Base-by-base conservation (phyloP, 179 eudicot species). In the Heliamphora pulchella region DNA sequence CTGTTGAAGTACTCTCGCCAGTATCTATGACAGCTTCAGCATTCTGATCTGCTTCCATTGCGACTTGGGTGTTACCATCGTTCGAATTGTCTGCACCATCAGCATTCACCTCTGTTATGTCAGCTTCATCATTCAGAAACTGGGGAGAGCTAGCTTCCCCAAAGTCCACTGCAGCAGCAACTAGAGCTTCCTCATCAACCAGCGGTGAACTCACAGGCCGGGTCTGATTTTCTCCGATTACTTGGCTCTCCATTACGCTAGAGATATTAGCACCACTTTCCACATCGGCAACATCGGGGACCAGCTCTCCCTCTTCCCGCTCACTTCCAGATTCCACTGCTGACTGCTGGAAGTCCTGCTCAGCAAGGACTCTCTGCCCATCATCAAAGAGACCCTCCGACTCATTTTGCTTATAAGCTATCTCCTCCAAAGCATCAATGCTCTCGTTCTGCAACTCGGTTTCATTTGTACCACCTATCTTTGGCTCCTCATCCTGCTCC, bases 251-350 rank as follows among this genome's bases (percentile, higher is more conserved):
- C 8, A 67, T 76, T 55, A 78, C 59, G 47, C 76, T 61, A 65
- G 81, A 73, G 71, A 57, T 70, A 70, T 81, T 89, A 76, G 82
- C 91, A 73, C 84, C 93, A 64, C 82, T 90, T 22, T 89, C 96
- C 57, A 75, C 79, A 63, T 88, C 87, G n/a, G 82, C 84, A 75
- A 77, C 82, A 78, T 89, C 96, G 7, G 89, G 81, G 58, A 59
- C 78, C 81, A 93, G 64, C 83, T 94, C 98, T 74, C 97, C 99
- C 83, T 89, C 99, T 85, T 96, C 99, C 82, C 80, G 84, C 47
- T 96, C 97, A 79, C 82, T 84, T 43, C 78, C 85, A 55, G 71
- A 81, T 67, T 89, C 91, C 58, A 77, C 43, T 18, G 75, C 84
- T 15, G 83, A 79, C 15, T 85, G 87, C 75, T 87, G 86, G 63